Conservation (phyloP, 768 basidiomycete genomes). For the Glaciozyma martinii region DNA sequence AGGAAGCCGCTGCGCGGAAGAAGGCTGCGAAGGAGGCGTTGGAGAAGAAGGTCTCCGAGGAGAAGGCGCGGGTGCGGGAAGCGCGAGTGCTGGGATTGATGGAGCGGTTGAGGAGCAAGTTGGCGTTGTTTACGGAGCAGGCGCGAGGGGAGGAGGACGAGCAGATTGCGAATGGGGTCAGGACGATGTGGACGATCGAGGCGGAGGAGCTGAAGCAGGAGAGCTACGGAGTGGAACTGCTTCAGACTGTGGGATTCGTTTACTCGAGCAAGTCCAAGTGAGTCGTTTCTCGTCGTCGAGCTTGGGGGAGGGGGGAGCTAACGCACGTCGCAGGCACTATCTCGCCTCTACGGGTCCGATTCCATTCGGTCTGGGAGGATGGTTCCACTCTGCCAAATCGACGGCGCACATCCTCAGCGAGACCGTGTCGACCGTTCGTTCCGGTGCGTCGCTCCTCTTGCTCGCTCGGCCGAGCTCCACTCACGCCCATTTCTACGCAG, state of each 20-base stretch:
- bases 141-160: conserved; percentile 51
- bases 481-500: conserved; percentile 34
- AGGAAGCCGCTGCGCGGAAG: conserved; percentile 43
- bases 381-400: conserved; percentile 84
- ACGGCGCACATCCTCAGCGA: conserved; percentile 82
- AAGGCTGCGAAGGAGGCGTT: conserved; percentile 43
- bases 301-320: not conserved
- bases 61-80: conserved; percentile 73
- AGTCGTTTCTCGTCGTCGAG: not conserved
- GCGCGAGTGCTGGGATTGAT: conserved; percentile 68
- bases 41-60: conserved; percentile 34
- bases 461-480: too few species aligned
- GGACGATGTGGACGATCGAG: conserved; percentile 35
- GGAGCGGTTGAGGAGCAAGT: conserved; percentile 67
- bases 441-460: not conserved
- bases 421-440: conserved; percentile 32
- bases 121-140: conserved; percentile 76
- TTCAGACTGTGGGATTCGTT: conserved; percentile 78
- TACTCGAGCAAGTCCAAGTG: conserved; percentile 56
- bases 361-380: conserved; percentile 70
- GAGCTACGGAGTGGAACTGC: conserved; percentile 75
- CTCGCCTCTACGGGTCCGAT: conserved; percentile 58
- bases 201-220: conserved; percentile 62
- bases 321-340: conserved; percentile 52
- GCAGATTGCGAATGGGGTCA: conserved; percentile 45